Evolutionary conservation across 306 rosid genomes (phyloP).

Genomic region (Cucumis melo): DNA sequence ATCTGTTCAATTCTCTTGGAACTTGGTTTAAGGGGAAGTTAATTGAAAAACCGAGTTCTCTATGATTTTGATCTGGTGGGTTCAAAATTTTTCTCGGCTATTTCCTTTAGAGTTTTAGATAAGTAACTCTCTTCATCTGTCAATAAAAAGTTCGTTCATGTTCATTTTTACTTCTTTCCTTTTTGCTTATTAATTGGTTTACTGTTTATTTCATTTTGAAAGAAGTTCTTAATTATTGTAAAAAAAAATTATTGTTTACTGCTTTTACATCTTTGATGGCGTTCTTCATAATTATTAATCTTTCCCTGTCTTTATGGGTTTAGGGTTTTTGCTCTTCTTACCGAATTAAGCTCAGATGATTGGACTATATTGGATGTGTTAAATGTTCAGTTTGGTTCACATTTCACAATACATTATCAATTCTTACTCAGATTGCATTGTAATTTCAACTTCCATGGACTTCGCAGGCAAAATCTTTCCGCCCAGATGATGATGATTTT

Average conservation of each 20-base stretch:
- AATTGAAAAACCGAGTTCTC: neutral
- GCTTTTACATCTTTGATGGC: neutral
- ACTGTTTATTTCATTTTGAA: neutral
- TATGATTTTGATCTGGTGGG: neutral
- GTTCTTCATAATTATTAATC: neutral
- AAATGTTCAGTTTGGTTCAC: neutral
- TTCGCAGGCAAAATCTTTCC: slow-evolving; percentile 68
- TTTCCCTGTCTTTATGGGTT: neutral
- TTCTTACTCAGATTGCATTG: slow-evolving; percentile 2
- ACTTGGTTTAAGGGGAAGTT: neutral
- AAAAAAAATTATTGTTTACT: neutral
- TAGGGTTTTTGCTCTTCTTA: neutral
- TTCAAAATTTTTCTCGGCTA: neutral
- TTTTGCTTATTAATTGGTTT: neutral
- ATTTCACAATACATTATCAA: neutral
- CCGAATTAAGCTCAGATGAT: neutral
- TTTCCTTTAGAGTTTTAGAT: neutral
- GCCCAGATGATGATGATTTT: slow-evolving; percentile 49
- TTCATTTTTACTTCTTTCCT: too few relatives aligned
- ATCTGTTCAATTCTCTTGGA: neutral
- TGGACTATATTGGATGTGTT: neutral
- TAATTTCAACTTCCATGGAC: neutral
- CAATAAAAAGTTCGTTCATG: neutral
- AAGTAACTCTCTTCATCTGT: neutral
- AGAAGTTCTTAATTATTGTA: too few relatives aligned